These are phyloP conservation scores for Aspergillus melleus DNA, from an alignment of 2,329 filamentous ascomycete genomes.

Conservation along the genomic window DNA sequence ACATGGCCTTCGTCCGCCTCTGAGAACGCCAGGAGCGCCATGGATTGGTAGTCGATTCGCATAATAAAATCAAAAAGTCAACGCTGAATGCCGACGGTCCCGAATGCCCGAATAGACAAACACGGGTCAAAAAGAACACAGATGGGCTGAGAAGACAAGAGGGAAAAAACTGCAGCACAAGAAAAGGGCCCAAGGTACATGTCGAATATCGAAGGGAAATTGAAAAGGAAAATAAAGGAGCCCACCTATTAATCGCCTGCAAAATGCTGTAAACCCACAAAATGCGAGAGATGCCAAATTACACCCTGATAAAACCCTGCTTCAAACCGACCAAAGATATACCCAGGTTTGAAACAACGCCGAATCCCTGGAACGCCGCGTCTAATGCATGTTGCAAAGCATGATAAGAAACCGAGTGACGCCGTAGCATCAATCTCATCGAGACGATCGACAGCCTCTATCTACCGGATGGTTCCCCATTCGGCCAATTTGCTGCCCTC, in stretches of 20 bases:
- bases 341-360: slow-evolving; percentile 25
- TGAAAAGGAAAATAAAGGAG: slow-evolving; percentile 14
- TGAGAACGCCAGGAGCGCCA: slow-evolving; percentile 35
- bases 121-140: slow-evolving; percentile 2
- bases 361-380: slow-evolving; percentile 32
- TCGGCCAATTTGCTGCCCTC: slow-evolving; percentile 67
- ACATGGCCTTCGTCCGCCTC: slow-evolving; percentile 22
- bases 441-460: slow-evolving; percentile 5
- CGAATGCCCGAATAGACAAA: background rate
- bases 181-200: slow-evolving; percentile 19
- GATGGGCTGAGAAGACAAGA: slow-evolving; percentile 4
- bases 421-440: slow-evolving; percentile 14
- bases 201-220: slow-evolving; percentile 19
- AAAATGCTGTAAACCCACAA: slow-evolving; percentile 27
- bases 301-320: slow-evolving; percentile 22
- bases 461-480: slow-evolving; percentile 78
- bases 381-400: slow-evolving; percentile 34
- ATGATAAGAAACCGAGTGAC: slow-evolving; percentile 12
- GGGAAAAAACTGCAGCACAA: slow-evolving; percentile 7
- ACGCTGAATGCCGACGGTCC: background rate
- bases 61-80: slow-evolving; percentile 10
- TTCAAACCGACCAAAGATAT: slow-evolving; percentile 26
- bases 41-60: slow-evolving; percentile 27
- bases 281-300: slow-evolving; percentile 34
- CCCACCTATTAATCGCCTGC: slow-evolving; percentile 18